Evolutionary conservation across 2,329 filamentous ascomycete species (phyloP).

Genomic region (Clonostachys rhizophaga): DNA sequence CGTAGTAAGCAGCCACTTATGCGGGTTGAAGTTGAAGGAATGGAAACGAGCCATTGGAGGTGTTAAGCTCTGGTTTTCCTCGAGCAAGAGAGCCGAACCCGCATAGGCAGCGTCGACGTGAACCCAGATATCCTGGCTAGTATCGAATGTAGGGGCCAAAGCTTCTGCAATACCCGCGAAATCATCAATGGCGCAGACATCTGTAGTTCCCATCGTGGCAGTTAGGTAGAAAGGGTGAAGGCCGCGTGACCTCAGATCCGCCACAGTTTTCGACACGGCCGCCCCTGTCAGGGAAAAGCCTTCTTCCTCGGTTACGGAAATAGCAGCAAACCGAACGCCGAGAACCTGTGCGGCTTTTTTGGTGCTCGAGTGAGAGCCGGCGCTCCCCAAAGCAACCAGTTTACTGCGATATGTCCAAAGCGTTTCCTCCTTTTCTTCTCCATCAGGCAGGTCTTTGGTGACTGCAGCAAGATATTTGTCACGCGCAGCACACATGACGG

Average conservation of each 20-base stretch:
- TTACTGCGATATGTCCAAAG: slow-evolving; percentile 47
- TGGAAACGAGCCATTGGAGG: slow-evolving; percentile 64
- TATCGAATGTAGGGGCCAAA: neutral
- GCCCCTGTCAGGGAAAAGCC: slow-evolving; percentile 67
- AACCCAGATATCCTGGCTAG: slow-evolving; percentile 61
- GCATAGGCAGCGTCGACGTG: slow-evolving; percentile 94
- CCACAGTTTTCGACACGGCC: slow-evolving; percentile 56
- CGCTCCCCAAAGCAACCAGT: slow-evolving; percentile 76
- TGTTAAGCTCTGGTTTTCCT: slow-evolving; percentile 71
- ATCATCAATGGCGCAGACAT: slow-evolving; percentile 83
- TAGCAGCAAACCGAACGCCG: slow-evolving; percentile 73
- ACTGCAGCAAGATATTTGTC: slow-evolving; percentile 69
- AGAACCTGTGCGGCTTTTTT: slow-evolving; percentile 85
- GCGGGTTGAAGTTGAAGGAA: slow-evolving; percentile 92
- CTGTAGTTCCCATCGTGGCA: slow-evolving; percentile 79
- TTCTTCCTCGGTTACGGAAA: slow-evolving; percentile 57
- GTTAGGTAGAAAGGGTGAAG: slow-evolving; percentile 86
- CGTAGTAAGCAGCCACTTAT: slow-evolving; percentile 95
- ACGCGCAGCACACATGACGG: slow-evolving; percentile 80
- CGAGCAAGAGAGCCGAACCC: slow-evolving; percentile 75
- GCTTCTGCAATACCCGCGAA: slow-evolving; percentile 61
- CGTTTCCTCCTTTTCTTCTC: slow-evolving; percentile 65
- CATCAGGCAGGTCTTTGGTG: slow-evolving; percentile 41
- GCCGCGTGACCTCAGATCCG: slow-evolving; percentile 60
- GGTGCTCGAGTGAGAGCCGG: slow-evolving; percentile 76